Conservation (phyloP, 1,284 basidiomycete genomes). For the Pseudozyma flocculosa region DNA sequence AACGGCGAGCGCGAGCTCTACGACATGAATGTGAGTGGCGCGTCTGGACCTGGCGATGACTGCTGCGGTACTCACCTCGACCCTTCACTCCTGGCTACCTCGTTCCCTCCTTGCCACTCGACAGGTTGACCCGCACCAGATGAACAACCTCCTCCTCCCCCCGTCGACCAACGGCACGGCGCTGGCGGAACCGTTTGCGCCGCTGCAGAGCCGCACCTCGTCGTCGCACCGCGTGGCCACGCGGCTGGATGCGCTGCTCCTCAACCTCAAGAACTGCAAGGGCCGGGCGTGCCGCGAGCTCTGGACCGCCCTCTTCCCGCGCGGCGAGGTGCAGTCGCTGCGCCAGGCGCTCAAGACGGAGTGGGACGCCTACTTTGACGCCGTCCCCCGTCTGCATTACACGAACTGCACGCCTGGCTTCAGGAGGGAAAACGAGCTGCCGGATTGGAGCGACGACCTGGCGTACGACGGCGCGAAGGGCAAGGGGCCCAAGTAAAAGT, state of each 20-base stretch:
- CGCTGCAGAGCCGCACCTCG: too few relatives aligned
- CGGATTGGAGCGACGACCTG: slow-evolving; percentile 5
- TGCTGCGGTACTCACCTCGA: too few relatives aligned
- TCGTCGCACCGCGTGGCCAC: background rate
- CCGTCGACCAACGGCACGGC: background rate
- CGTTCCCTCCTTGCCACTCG: too few relatives aligned
- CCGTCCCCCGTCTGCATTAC: slow-evolving; percentile 1
- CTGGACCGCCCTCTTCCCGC: slow-evolving; percentile 6
- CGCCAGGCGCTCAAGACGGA: background rate
- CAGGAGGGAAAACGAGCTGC: slow-evolving; percentile 1
- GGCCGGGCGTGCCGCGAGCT: slow-evolving; percentile 2
- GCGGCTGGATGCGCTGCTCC: slow-evolving; percentile 3
- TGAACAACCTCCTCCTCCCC: slow-evolving; percentile 1
- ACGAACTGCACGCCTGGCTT: slow-evolving; percentile 1
- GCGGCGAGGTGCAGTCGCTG: slow-evolving; percentile 2
- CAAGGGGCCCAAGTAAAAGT: too few relatives aligned
- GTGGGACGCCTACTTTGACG: slow-evolving; percentile 7
- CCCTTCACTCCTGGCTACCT: too few relatives aligned
- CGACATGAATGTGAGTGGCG: background rate
- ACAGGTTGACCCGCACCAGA: slow-evolving; percentile 3
- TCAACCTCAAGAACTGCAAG: slow-evolving; percentile 7
- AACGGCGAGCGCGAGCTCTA: slow-evolving; percentile 4
- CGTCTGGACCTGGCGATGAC: too few relatives aligned
- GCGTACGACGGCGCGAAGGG: background rate
- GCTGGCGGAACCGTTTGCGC: too few relatives aligned